Conservation (phyloP, 768 basidiomycete genomes). For the Tylopilus sp. region DNA sequence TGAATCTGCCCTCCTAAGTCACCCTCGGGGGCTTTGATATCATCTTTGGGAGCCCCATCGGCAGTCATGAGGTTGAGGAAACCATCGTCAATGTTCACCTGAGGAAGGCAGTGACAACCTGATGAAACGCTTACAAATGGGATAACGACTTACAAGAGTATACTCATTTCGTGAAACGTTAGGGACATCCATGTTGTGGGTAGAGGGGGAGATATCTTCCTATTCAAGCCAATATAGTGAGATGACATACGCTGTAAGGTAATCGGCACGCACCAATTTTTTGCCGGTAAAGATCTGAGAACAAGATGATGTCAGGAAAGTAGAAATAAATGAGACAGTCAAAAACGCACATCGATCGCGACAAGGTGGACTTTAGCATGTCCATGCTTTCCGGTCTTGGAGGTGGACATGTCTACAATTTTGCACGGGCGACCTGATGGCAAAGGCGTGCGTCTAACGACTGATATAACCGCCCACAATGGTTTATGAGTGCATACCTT, state of each 20-base stretch:
- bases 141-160: slow-evolving; percentile 61
- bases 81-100: slow-evolving; percentile 90
- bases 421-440: slow-evolving; percentile 86
- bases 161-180: slow-evolving; percentile 90
- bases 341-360: slow-evolving; percentile 84
- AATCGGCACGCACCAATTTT: slow-evolving; percentile 67
- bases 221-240: slow-evolving; percentile 31
- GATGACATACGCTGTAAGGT: not conserved
- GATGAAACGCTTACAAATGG: not conserved
- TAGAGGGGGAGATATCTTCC: slow-evolving; percentile 95
- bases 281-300: slow-evolving; percentile 97
- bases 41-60: slow-evolving; percentile 85
- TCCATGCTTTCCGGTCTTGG: slow-evolving; percentile 99
- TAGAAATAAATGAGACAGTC: not conserved
- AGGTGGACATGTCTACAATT: slow-evolving; percentile 99
- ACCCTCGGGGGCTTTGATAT: slow-evolving; percentile 89
- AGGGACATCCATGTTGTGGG: slow-evolving; percentile 99
- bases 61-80: slow-evolving; percentile 90
- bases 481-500: slow-evolving; percentile 43
- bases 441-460: not conserved
- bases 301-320: slow-evolving; percentile 1
- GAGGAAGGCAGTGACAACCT: slow-evolving; percentile 4
- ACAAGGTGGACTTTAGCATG: slow-evolving; percentile 99
- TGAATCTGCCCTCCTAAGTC: slow-evolving; percentile 74
- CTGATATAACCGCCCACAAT: not conserved